Percentiles rank a stretch among this genome's conserved stretches.
phyloP scores from a whole-genome alignment of 352 stramenopile species.

The Phytophthora rubi region DNA sequence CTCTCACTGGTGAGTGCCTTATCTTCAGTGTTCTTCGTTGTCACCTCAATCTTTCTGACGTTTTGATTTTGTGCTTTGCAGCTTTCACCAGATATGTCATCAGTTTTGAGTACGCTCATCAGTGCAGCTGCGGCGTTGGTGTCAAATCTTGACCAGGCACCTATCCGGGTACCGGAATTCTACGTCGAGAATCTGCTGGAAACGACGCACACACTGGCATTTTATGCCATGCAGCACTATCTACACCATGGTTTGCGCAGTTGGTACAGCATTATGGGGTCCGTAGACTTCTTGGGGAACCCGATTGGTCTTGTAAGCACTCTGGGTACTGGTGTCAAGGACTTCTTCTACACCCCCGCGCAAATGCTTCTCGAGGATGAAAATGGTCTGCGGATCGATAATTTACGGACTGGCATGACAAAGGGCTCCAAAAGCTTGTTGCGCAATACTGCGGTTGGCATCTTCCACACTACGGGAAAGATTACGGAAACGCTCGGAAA shows the following conservation, averaged over 20 bases:
- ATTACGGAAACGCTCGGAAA: constrained; percentile 91
- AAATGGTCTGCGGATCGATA: constrained; percentile 84
- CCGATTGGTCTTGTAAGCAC: constrained; percentile 91
- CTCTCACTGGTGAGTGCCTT: constrained; percentile 65
- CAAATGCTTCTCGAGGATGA: constrained; percentile 93
- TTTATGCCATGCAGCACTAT: constrained; percentile 90
- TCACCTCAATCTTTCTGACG: constrained; percentile 6
- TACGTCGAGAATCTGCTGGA: constrained; percentile 91
- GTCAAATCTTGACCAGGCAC: constrained; percentile 86
- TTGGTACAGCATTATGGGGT: constrained; percentile 91
- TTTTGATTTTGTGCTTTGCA: constrained; percentile 27
- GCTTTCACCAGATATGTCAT: constrained; percentile 84
- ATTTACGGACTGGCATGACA: constrained; percentile 87
- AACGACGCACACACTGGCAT: constrained; percentile 83
- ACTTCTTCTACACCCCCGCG: constrained; percentile 96
- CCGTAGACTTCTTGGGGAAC: constrained; percentile 91
- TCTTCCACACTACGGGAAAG: constrained; percentile 91
- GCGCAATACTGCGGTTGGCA: constrained; percentile 85
- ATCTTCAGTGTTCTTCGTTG: neutral
- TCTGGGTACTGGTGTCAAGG: constrained; percentile 89
- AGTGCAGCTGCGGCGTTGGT: constrained; percentile 81
- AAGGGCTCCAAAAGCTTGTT: constrained; percentile 89
- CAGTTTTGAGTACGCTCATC: constrained; percentile 79
- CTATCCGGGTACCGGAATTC: constrained; percentile 90
- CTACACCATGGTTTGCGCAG: constrained; percentile 81